Evolutionary conservation across 2,329 filamentous ascomycete genomes (phyloP).

Genomic region (Chaetothyriales sp.): DNA sequence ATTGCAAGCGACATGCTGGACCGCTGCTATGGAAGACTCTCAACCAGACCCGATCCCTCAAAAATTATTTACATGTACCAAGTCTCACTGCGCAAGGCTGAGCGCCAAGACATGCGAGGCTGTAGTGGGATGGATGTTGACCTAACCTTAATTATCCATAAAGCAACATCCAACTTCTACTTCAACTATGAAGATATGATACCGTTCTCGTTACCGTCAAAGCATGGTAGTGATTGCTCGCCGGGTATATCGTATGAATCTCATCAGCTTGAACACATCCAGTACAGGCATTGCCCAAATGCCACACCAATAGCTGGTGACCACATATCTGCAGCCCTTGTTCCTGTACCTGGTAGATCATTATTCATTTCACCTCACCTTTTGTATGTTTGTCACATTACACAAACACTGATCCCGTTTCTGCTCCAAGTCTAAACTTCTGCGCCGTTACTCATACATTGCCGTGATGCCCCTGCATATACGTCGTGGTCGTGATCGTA

Average conservation of each 20-base stretch:
- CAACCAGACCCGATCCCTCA: not conserved
- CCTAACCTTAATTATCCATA: not conserved
- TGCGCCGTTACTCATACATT: not conserved
- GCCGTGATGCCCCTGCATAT: not conserved
- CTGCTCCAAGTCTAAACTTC: not conserved
- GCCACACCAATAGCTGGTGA: too few species aligned
- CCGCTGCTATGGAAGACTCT: not conserved
- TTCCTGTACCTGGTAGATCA: too few species aligned
- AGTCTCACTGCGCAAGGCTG: not conserved
- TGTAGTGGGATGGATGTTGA: not conserved
- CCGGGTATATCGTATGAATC: not conserved
- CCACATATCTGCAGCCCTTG: too few species aligned
- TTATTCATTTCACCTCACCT: too few species aligned
- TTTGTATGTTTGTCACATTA: too few species aligned
- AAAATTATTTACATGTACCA: not conserved
- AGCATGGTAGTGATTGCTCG: not conserved
- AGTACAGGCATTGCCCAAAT: not conserved
- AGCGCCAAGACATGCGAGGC: not conserved
- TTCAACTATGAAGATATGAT: too few species aligned
- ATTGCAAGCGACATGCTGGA: conserved; percentile 80
- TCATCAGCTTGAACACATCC: not conserved
- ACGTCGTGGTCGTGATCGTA: too few species aligned
- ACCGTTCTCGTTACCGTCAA: too few species aligned
- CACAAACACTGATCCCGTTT: not conserved
- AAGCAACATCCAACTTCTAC: too few species aligned